A percentile compares a stretch with the other conserved stretches of the same genome.
Conservation (phyloP, 2,329 filamentous ascomycete genomes). For the Aspergillus proliferans region DNA sequence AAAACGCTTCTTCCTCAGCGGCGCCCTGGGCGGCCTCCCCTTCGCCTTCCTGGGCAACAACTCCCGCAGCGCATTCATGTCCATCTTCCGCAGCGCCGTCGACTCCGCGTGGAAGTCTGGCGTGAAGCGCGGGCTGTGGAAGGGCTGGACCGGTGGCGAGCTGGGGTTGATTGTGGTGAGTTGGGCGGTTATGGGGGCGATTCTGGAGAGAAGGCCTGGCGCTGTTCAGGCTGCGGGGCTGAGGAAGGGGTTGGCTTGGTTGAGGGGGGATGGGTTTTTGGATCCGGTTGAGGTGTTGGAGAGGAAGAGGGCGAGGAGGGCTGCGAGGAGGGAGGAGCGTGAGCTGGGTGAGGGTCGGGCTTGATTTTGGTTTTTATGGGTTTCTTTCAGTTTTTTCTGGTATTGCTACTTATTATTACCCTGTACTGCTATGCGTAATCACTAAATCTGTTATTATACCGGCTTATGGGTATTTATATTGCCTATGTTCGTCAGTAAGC, state of each 20-base stretch:
- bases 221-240: slow-evolving; percentile 62
- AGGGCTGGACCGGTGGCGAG: slow-evolving; percentile 73
- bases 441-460: too few species aligned
- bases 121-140: slow-evolving; percentile 85
- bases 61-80: slow-evolving; percentile 63
- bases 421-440: too few species aligned
- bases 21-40: slow-evolving; percentile 69
- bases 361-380: too few species aligned
- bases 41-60: slow-evolving; percentile 64
- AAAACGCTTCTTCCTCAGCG: slow-evolving; percentile 83
- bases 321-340: background rate
- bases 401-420: too few species aligned
- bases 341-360: too few species aligned
- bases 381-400: too few species aligned
- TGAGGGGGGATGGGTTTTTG: slow-evolving; percentile 68
- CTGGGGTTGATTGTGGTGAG: slow-evolving; percentile 75
- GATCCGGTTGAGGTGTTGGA: slow-evolving; percentile 55
- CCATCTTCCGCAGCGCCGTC: slow-evolving; percentile 69
- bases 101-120: slow-evolving; percentile 89
- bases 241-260: slow-evolving; percentile 66
- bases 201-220: slow-evolving; percentile 66
- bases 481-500: too few species aligned
- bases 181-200: slow-evolving; percentile 68
- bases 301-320: slow-evolving; percentile 28
- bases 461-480: too few species aligned